Evolutionary conservation across 2,329 filamentous ascomycete genomes (phyloP), one percentile per base, ranked within the genome.

Genomic region (Bipolaris victoriae): DNA sequence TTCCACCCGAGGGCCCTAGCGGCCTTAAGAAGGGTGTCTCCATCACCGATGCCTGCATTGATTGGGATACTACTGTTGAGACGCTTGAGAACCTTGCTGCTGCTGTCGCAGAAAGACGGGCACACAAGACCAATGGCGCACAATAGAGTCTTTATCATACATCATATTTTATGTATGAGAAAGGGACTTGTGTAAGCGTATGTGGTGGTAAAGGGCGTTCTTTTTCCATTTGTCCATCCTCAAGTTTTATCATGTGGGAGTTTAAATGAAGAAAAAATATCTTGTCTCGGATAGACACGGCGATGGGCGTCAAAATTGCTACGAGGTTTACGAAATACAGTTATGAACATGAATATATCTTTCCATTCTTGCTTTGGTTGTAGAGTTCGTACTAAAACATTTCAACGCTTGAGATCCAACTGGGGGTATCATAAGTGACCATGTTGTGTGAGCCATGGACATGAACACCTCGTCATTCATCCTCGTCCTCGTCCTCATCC

Each of bases 11-110:
- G 78, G 94, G 93, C 7, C 90, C 90, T 7, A 77, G 86, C 1
- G 90, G 79, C 7, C 83, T 97, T 49, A 91, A 92, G 83, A 92
- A 91, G 80, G 93, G 93, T 66, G 90, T 97, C 71, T 94, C 90
- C 78, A 97, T 97, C 79, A 97, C 93, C 1, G 93, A 97, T 77
- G 94, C 93, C 54, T 99, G 94, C 81, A 97, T 99, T 74, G 83
- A 90, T 82, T 97, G 94, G 94, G 91, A 96, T 13, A 84, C 82
- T 51, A 97, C 93, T 1, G 86, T 95, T 40, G 81, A 85, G 1
- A 90, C 95, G 1, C 84, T 98, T 22, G 90, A 97, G 77, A 85
- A 94, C 67, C 84, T 98, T 29, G 93, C 95, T 5, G 86, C 87
- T n/a, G 90, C 91, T 35, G 89, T 98, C 50, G 86, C 90, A 49